phyloP scores from a whole-genome alignment of 2,329 filamentous ascomycete genomes.

The Periconia sp. region DNA sequence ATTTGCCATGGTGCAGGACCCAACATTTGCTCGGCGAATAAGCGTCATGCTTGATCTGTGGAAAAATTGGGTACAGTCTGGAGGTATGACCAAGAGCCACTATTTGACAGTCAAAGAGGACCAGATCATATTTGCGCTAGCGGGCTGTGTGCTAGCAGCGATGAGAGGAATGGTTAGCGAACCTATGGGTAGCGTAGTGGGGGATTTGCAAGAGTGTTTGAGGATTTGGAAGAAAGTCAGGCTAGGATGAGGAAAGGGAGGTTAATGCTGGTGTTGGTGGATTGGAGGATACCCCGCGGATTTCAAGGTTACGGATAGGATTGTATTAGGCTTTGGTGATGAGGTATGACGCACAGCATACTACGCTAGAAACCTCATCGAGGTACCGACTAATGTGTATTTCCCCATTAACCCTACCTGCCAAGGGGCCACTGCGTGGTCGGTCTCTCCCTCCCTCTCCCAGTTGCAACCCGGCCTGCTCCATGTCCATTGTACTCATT shows the following conservation, averaged over 20 bases:
- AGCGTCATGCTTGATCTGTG: constrained; percentile 30
- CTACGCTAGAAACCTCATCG: too few relatives aligned
- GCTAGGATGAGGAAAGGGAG: constrained; percentile 19
- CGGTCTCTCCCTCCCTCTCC: too few relatives aligned
- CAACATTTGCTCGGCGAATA: constrained; percentile 19
- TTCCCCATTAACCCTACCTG: too few relatives aligned
- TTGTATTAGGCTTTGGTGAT: too few relatives aligned
- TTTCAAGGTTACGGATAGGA: too few relatives aligned
- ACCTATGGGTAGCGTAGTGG: constrained; percentile 28
- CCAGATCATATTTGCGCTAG: constrained; percentile 24
- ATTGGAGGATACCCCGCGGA: too few relatives aligned
- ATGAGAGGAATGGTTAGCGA: constrained; percentile 23
- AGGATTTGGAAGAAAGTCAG: constrained; percentile 36
- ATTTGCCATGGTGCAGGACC: constrained; percentile 25
- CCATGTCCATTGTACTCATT: too few relatives aligned
- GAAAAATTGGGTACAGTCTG: constrained; percentile 30
- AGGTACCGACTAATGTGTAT: too few relatives aligned
- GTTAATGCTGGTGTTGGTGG: too few relatives aligned
- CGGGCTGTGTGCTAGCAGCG: constrained; percentile 25
- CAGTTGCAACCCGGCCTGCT: too few relatives aligned
- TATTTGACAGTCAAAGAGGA: constrained; percentile 28
- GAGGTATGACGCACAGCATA: too few relatives aligned
- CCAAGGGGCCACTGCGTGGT: too few relatives aligned
- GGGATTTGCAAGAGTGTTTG: constrained; percentile 36
- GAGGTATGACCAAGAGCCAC: constrained; percentile 37